phyloP scores from a whole-genome alignment of 441 rosid genomes.

The Gossypium trilobum region DNA sequence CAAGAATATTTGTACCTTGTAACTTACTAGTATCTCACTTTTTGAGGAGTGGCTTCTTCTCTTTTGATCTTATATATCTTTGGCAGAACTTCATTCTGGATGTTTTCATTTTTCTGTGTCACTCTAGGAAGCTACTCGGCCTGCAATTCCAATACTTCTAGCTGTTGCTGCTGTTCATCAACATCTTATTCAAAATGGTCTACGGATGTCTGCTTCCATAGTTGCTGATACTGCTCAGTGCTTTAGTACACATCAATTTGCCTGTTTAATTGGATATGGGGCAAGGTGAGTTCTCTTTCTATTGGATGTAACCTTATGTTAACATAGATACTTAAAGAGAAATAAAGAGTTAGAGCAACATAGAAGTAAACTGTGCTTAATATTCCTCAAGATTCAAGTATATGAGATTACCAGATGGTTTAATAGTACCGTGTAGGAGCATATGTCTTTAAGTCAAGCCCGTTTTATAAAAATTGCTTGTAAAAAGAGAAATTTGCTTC shows the following conservation, averaged over 20 bases:
- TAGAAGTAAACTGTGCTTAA: background rate
- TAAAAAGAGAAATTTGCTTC: background rate
- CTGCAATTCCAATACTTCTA: constrained; percentile 86
- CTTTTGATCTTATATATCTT: constrained; percentile 7
- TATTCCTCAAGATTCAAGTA: background rate
- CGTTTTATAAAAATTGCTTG: background rate
- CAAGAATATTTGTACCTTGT: background rate
- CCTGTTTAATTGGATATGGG: constrained; percentile 95
- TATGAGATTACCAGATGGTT: background rate
- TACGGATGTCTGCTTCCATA: constrained; percentile 89
- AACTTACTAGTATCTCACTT: constrained; percentile 8
- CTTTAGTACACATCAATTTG: constrained; percentile 98
- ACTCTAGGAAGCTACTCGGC: constrained; percentile 78
- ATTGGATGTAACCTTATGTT: background rate
- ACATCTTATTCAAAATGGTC: constrained; percentile 95
- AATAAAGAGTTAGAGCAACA: background rate
- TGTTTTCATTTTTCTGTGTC: constrained; percentile 7
- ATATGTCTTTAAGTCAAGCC: background rate
- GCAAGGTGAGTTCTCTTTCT: constrained; percentile 57
- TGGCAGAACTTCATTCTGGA: background rate
- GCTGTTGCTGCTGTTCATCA: constrained; percentile 99
- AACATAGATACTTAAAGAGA: background rate
- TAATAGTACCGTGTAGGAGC: background rate
- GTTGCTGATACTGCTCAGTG: constrained; percentile 96
- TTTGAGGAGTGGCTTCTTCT: background rate